A percentile compares a stretch with the other conserved stretches of the same genome.
phyloP scores from a whole-genome alignment of 768 basidiomycete species.

The Pisolithus tinctorius region DNA sequence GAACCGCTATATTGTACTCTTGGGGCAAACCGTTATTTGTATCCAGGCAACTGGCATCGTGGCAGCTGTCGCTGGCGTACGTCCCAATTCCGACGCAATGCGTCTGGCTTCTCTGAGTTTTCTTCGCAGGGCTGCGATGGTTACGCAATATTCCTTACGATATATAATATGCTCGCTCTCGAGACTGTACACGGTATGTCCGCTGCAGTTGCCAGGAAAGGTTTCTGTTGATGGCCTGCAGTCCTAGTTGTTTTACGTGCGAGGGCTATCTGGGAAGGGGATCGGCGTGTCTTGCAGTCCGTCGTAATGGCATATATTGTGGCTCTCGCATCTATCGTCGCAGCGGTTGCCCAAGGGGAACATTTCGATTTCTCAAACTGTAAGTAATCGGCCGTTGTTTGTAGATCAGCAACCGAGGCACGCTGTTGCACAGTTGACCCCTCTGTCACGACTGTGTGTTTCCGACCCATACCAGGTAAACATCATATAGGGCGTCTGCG shows the following conservation, averaged over 20 bases:
- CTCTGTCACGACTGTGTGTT: neutral
- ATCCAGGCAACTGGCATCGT: slow-evolving; percentile 3
- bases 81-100: neutral
- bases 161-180: neutral
- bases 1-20: slow-evolving; percentile 3
- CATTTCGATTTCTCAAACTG: neutral
- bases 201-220: neutral
- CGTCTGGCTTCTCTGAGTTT: neutral
- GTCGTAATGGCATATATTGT: neutral
- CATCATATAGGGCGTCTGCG: neutral
- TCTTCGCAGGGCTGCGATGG: neutral
- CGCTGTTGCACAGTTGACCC: neutral
- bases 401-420: neutral
- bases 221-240: neutral
- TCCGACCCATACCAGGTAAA: neutral
- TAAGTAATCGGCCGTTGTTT: neutral
- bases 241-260: slow-evolving; percentile 6
- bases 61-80: neutral
- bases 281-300: neutral
- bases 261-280: slow-evolving; percentile 6
- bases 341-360: neutral
- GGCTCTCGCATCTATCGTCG: neutral
- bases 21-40: slow-evolving; percentile 1
- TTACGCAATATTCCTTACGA: neutral
- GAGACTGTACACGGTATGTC: slow-evolving; percentile 6